phyloP scores from a whole-genome alignment of 192 early-diverging fungal species.

The Fimicolochytrium jonesii region DNA sequence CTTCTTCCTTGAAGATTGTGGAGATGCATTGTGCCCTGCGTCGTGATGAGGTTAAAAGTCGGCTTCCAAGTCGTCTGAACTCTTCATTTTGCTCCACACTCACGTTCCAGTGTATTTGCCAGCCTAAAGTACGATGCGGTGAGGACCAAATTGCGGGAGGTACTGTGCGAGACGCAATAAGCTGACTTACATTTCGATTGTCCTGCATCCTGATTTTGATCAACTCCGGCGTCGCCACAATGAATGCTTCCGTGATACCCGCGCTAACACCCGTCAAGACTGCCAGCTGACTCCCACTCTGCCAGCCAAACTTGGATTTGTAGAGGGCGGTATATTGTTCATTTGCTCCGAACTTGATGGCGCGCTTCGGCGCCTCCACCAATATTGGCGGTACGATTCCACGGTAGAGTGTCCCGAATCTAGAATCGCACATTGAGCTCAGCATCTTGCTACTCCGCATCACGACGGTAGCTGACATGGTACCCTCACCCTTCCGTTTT shows the following conservation, averaged over 20 bases:
- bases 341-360: constrained; percentile 96
- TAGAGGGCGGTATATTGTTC: constrained; percentile 63
- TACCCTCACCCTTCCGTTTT: constrained; percentile 59
- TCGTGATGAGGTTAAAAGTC: too few relatives aligned
- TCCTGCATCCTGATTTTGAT: constrained; percentile 96
- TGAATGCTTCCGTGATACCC: constrained; percentile 85
- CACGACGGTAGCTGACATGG: too few relatives aligned
- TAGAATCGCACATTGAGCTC: neutral
- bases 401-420: constrained; percentile 24
- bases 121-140: constrained; percentile 40
- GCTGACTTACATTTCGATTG: constrained; percentile 65
- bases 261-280: constrained; percentile 87
- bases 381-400: constrained; percentile 94
- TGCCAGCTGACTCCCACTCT: constrained; percentile 70
- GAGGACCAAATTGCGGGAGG: neutral
- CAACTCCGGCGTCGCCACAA: constrained; percentile 88
- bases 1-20: constrained; percentile 63
- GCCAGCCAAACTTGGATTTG: constrained; percentile 48
- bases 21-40: too few relatives aligned
- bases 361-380: constrained; percentile 96
- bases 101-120: constrained; percentile 78
- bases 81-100: too few relatives aligned
- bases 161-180: neutral
- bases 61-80: too few relatives aligned
- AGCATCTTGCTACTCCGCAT: neutral